Evolutionary conservation across 768 basidiomycete genomes (phyloP), one percentile per base, ranked within the genome.

Genomic region (Filobasidium wieringae): DNA sequence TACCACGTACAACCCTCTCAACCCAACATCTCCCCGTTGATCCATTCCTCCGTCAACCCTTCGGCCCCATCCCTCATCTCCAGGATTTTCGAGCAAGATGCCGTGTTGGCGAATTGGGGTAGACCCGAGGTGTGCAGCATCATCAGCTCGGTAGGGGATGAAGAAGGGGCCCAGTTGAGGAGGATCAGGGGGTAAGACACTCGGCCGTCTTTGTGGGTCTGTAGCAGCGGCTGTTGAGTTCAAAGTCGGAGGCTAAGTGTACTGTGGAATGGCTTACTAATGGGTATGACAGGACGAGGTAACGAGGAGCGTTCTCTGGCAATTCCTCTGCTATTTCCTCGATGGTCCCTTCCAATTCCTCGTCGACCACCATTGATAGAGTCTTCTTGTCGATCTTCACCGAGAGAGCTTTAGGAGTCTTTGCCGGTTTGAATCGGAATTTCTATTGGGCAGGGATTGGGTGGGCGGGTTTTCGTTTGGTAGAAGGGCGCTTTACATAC

Each of bases 251-350:
- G 15, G 29, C 22, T 15, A 9, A 37, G 29, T 15, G 27, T 4
- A 17, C 37, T 39, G 19, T 47, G 27, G 31, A 27, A 29, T 24
- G 29, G 58, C 68, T 51, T 24, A 73, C 72, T 33, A 90, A 80
- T 67, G 87, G 86, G 66, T 91, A 85, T 9, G 87, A 89, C 45
- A 91, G 78, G 26, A 92, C 72, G 47, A 93, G 83, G 71, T 87
- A 91, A 65, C 91, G 81, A 5, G 90, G 90, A 7, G 85, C 80
- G 68, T 84, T 86, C 75, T 86, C 88, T 0, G 91, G 91, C 11
- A 93, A 78, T 70, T 91, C 91, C 75, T 90, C 84, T n/a, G 81
- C 86, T 34, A 96, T 81, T 15, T 92, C 88, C 65, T 86, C 85
- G 57, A 90, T 81, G 55, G 79, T 79, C 59, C 87, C 84, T 59